Evolutionary conservation across 73 alveolate genomes (phyloP), one percentile per base, ranked within the genome.

Genomic region (Blepharisma stoltei): DNA sequence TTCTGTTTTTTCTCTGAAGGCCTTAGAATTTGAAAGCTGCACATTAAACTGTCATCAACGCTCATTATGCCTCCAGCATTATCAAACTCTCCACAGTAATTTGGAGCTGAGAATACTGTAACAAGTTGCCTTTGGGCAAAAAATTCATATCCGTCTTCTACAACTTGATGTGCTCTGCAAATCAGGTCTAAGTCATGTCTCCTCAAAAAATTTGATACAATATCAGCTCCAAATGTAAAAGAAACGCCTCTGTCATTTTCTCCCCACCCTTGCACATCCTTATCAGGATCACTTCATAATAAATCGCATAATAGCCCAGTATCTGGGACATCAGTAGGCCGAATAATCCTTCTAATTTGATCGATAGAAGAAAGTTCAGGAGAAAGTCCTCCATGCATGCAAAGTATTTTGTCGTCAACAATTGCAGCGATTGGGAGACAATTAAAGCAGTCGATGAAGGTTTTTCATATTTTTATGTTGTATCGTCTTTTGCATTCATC

Each of bases 301-400:
- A 94, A 89, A 81, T 92, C 98, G 78, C 98, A 92, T 66, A 92
- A 89, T 23, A 94, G 88, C 23, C 99, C 92, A 94, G 92, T 77
- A 70, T 94, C 99, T 11, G 99, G 99, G 32, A 94, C 99, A 73
- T 94, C 99, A 20, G 97, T 94, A 0, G 99, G 99, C 71, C 99
- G 88, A 88, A 90, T 85, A 95, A 54, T 86, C 95, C 6, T 94
- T 86, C 0, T 94, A 96, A 86, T 92, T 70, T 85, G 89, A 76
- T 93, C 98, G 67, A 95, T 70, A 46, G 86, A 85, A 47, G 85
- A 83, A 21, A 95, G 88, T 70, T 95, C 99, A 18, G 97, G 97
- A 9, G 93, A 83, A 65, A 95, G 95, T 8, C 99, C 99, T 2
- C 98, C 98, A 78, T 93, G 97, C 98, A 93, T 92, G 80, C 99